phyloP scores from a whole-genome alignment of 805 yeast species.

The Yueomyces sp. region DNA sequence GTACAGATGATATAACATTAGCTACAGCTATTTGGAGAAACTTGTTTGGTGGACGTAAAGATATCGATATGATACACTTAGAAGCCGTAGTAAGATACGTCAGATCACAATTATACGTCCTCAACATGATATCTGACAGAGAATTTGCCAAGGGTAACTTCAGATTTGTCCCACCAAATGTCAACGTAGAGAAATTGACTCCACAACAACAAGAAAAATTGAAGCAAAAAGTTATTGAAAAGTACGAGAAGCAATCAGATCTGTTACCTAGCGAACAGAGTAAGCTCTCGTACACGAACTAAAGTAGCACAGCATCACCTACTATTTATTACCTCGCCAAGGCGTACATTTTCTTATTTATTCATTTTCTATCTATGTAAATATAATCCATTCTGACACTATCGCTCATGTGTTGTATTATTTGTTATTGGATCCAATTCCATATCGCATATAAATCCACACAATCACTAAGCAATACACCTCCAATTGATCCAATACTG shows the following conservation, averaged over 20 bases:
- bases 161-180: constrained; percentile 70
- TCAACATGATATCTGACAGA: constrained; percentile 75
- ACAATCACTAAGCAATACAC: too few relatives aligned
- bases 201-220: constrained; percentile 47
- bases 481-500: too few relatives aligned
- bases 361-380: too few relatives aligned
- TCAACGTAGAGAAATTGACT: constrained; percentile 60
- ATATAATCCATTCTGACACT: too few relatives aligned
- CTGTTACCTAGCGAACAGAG: constrained; percentile 50
- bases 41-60: constrained; percentile 71
- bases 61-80: constrained; percentile 67
- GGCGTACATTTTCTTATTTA: too few relatives aligned
- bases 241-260: constrained; percentile 35
- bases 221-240: constrained; percentile 35
- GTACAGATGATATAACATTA: constrained; percentile 61
- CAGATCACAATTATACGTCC: constrained; percentile 77
- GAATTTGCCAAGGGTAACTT: constrained; percentile 90
- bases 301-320: constrained; percentile 1
- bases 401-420: too few relatives aligned
- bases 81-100: constrained; percentile 86
- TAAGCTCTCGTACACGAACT: constrained; percentile 35
- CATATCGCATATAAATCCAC: too few relatives aligned
- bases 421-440: too few relatives aligned
- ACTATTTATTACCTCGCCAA: background rate
- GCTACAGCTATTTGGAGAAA: constrained; percentile 85